These are phyloP conservation scores for Nidula microcarpa DNA, from an alignment of 768 basidiomycete species.

Conservation along the genomic window DNA sequence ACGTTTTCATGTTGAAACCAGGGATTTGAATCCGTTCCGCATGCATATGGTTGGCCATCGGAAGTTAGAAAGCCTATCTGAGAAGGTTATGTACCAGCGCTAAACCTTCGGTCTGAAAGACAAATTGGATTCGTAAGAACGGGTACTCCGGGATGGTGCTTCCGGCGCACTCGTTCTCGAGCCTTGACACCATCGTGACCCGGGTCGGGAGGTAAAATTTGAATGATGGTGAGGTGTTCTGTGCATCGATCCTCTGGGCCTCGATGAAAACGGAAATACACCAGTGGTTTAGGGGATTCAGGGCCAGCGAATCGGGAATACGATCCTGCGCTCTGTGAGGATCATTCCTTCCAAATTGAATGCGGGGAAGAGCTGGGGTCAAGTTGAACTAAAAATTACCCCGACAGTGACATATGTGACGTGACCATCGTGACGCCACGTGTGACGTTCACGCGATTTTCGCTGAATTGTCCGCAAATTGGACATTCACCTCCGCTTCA, in stretches of 20 bases:
- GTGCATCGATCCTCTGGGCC: not conserved
- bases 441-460: too few species aligned
- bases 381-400: too few species aligned
- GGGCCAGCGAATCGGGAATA: not conserved
- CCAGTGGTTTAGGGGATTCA: not conserved
- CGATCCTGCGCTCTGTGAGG: not conserved
- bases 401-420: not conserved
- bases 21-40: conserved; percentile 18
- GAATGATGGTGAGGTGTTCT: not conserved
- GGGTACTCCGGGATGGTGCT: too few species aligned
- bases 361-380: too few species aligned
- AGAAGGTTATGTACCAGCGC: conserved; percentile 3
- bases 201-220: not conserved
- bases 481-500: too few species aligned
- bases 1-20: conserved; percentile 32
- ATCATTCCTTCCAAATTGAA: conserved; percentile 10
- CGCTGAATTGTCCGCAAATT: too few species aligned
- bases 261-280: not conserved
- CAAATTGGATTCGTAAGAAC: too few species aligned
- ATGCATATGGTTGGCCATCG: conserved; percentile 12
- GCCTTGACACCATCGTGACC: not conserved
- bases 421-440: not conserved
- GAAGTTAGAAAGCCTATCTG: conserved; percentile 27
- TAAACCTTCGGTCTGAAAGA: too few species aligned
- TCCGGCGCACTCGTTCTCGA: too few species aligned